Percentiles rank a stretch among this genome's conserved stretches.
These are phyloP conservation scores for Apiotrichum veenhuisii DNA, from an alignment of 1,284 basidiomycete species.

Conservation along the genomic window DNA sequence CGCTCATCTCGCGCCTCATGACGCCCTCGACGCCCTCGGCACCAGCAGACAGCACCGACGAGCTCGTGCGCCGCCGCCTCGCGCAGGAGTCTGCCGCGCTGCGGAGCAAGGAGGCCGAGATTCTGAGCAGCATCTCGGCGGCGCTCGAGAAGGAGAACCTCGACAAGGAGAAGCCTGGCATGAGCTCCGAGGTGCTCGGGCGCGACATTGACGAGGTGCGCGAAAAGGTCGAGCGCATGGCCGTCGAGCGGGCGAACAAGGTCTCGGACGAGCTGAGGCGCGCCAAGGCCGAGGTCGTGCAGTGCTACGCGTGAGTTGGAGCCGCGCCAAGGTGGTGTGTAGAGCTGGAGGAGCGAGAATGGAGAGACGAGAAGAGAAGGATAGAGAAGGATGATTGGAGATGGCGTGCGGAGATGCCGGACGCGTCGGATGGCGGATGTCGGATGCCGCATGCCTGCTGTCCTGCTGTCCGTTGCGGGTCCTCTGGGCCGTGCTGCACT, in stretches of 20 bases:
- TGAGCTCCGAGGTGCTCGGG: constrained; percentile 43
- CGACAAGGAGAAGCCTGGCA: constrained; percentile 48
- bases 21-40: constrained; percentile 16
- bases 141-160: constrained; percentile 51
- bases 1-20: constrained; percentile 42
- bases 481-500: no score
- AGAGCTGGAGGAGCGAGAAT: background rate
- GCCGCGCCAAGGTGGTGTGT: background rate
- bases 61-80: constrained; percentile 42
- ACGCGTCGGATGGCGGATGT: no score
- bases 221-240: constrained; percentile 48
- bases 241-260: constrained; percentile 28
- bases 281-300: constrained; percentile 40
- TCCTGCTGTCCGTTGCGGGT: no score
- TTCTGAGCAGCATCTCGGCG: constrained; percentile 41
- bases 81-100: constrained; percentile 45
- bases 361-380: background rate
- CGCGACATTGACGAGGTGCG: constrained; percentile 50
- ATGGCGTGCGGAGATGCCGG: no score
- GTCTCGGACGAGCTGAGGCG: constrained; percentile 36
- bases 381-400: background rate
- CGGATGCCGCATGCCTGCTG: no score
- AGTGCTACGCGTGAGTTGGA: constrained; percentile 47
- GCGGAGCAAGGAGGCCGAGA: constrained; percentile 45
- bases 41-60: constrained; percentile 30